Evolutionary conservation across 306 rosid genomes (phyloP), one percentile per base, ranked within the genome.

Genomic region (Glycyrrhiza uralensis): DNA sequence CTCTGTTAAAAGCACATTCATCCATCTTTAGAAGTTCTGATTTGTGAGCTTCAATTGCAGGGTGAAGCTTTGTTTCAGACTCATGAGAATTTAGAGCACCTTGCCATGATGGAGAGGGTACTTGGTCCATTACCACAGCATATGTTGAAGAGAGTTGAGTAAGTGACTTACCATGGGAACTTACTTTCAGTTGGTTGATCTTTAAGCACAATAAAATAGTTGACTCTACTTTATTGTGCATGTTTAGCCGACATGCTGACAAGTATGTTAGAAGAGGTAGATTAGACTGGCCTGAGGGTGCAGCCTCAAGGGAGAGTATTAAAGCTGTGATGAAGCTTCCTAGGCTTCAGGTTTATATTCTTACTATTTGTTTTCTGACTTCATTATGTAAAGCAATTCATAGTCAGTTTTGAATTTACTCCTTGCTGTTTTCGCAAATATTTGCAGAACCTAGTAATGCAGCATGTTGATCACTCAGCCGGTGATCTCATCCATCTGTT

Each of bases 11-110:
- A 7, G 11, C 14, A 39, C 28, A 3, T 23, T 28, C 47, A 12
- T 70, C 23, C 30, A 17, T 7, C 15, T 4, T 67, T 18, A 10
- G 0, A 2, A 2, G 23, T n/a, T 6, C 42, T 59, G 46, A 59
- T 12, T 14, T 12, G 23, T n/a, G 29, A 19, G 5, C 7, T 5
- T 54, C 15, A 57, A 1, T 59, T 29, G 56, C 66, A 93, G 98
- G 99, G 99, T 0, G 99, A 94, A 82, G 99, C 99, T 2, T 79
- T 94, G 79, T 94, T 94, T 57, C 97, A 94, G 82, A 94, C 99
- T 47, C 99, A 94, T 9, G 99, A 94, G 71, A 94, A 91, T 82
- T 81, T 94, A 59, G 97, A 94, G 81, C 99, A 91, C 81, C 92
- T 94, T 4, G 96, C 99, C 4, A 91, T 94, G 99, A 94, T 94